A percentile compares a stretch with the other conserved stretches of the same genome.
Conservation (phyloP, 2,329 filamentous ascomycete genomes). For the Fusarium cicatricum region DNA sequence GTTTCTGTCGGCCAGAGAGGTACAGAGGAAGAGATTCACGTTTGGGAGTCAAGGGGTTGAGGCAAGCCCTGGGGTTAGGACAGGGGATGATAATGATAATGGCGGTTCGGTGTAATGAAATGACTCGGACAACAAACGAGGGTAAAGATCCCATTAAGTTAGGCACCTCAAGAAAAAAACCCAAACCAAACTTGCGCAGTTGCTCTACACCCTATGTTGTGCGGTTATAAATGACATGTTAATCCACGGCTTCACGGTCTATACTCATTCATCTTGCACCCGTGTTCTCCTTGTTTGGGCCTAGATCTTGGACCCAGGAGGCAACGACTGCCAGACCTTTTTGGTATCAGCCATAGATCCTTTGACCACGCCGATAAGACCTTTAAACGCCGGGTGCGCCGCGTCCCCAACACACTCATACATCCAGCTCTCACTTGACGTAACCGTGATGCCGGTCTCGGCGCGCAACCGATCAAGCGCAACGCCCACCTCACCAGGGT, state of each 20-base stretch:
- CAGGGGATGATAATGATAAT: conserved; percentile 19
- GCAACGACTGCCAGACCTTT: conserved; percentile 70
- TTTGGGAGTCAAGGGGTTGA: background rate
- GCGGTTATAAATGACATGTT: too few relatives aligned
- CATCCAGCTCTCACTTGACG: conserved; percentile 87
- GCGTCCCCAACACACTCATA: conserved; percentile 93
- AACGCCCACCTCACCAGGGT: conserved; percentile 80
- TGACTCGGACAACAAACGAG: conserved; percentile 1
- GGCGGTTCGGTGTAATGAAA: conserved; percentile 27
- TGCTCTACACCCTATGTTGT: too few relatives aligned
- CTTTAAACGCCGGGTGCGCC: conserved; percentile 73
- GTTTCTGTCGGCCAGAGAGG: conserved; percentile 10
- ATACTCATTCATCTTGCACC: background rate
- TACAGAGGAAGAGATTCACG: conserved; percentile 31
- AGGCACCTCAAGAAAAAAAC: background rate
- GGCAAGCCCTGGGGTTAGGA: conserved; percentile 1
- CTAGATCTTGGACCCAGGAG: conserved; percentile 64
- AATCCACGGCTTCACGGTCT: background rate
- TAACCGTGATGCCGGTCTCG: conserved; percentile 77
- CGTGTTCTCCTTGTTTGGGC: background rate
- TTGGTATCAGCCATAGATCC: conserved; percentile 76
- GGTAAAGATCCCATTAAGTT: conserved; percentile 9
- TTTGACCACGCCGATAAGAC: conserved; percentile 80
- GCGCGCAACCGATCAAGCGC: conserved; percentile 78
- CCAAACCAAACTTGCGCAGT: too few relatives aligned